These are phyloP conservation scores for Pseudocercospora ulei DNA, from an alignment of 2,329 filamentous ascomycete species.

Conservation along the genomic window DNA sequence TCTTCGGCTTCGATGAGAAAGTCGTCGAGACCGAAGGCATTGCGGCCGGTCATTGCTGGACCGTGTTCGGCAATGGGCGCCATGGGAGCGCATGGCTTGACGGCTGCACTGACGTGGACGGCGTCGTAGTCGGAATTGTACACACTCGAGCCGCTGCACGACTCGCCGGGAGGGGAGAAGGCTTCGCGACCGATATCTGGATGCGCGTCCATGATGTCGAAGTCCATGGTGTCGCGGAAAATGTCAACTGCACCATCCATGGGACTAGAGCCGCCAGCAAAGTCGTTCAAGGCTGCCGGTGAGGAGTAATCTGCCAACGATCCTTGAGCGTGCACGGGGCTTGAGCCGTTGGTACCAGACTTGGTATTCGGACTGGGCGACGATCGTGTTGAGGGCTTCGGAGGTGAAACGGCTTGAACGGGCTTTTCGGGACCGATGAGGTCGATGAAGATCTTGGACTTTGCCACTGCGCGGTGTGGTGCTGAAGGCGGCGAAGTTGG, in stretches of 20 bases:
- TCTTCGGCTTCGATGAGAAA: conserved; percentile 14
- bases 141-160: conserved; percentile 25
- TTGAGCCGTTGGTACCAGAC: conserved; percentile 7
- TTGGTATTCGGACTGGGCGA: conserved; percentile 19
- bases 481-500: conserved; percentile 28
- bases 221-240: conserved; percentile 22
- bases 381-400: conserved; percentile 23
- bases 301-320: conserved; percentile 19
- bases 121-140: conserved; percentile 28
- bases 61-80: conserved; percentile 74
- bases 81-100: conserved; percentile 17
- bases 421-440: conserved; percentile 21
- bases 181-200: conserved; percentile 23
- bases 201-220: conserved; percentile 23
- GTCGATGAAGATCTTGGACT: conserved; percentile 21
- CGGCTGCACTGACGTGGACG: conserved; percentile 18
- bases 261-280: conserved; percentile 21
- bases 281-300: conserved; percentile 16
- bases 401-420: conserved; percentile 22
- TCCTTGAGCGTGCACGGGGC: neutral
- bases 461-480: conserved; percentile 12
- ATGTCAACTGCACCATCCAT: conserved; percentile 19
- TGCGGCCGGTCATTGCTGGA: conserved; percentile 58
- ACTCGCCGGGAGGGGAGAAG: conserved; percentile 29
- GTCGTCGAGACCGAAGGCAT: conserved; percentile 21